Conservation (phyloP, 169 alveolate genomes). For the Eimeria zaria region DNA sequence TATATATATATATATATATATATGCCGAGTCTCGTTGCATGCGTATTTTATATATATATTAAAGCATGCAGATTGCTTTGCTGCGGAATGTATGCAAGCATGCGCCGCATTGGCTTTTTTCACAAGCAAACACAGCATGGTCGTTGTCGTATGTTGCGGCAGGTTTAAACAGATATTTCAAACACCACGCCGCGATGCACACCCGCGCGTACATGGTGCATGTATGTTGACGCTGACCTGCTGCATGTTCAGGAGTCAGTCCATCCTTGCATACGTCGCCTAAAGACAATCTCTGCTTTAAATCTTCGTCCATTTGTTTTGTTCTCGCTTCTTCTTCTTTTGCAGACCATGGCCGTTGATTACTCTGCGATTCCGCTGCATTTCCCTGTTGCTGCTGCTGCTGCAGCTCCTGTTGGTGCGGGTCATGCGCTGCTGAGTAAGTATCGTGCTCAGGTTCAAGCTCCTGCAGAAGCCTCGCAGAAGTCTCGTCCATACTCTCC, state of each 20-base stretch:
- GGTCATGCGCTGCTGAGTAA: not conserved
- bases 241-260: conserved; percentile 69
- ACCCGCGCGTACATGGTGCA: not conserved
- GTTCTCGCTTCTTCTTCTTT: conserved; percentile 9
- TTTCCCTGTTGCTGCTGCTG: conserved; percentile 14
- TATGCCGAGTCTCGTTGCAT: no score
- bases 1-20: not conserved
- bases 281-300: conserved; percentile 83
- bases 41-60: no score
- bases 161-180: not conserved
- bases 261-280: conserved; percentile 83
- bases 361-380: conserved; percentile 30
- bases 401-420: conserved; percentile 44
- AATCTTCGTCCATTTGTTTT: conserved; percentile 21
- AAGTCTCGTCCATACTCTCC: conserved; percentile 16
- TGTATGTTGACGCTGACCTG: conserved; percentile 22
- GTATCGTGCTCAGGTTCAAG: conserved; percentile 1
- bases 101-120: not conserved
- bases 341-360: not conserved
- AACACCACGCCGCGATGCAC: not conserved
- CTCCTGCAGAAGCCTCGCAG: conserved; percentile 14
- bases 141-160: not conserved
- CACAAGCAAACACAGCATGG: not conserved
- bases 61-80: not conserved
- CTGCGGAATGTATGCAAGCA: not conserved